Base-by-base conservation (phyloP, 495 filamentous ascomycete species). In the Daldinia grandis region DNA sequence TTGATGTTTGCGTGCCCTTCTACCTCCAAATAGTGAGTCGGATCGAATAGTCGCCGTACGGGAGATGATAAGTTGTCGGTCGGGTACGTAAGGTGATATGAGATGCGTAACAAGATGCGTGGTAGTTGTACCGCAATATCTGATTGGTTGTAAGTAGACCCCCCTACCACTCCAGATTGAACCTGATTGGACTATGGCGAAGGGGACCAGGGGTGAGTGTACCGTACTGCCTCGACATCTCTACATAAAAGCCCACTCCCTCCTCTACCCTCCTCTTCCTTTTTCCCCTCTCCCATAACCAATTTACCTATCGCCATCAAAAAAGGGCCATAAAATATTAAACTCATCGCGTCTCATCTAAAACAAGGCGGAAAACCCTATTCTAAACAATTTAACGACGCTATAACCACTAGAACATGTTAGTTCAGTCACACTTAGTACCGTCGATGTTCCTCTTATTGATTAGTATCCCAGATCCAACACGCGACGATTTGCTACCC, bases 251-350 rank as follows among this genome's bases (percentile, higher is more conserved):
- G 25, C 64, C 64, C 64, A 68, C 49, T 17, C 53, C 15, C 15
- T 65, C 55, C 64, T 61, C 60, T 72, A 68, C 56, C 64, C 64
- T 72, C 64, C 64, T 72, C 58, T 59, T 72, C 60, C 15, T 64
- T 21, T 59, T 53, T 62, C 44, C 51, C 58, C 64, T 28, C 40
- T 38, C 24, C 50, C 27, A 51, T 61, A 28, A 28, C n/a, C 54
- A 59, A 38, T 60, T 51, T 27, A 55, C n/a, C 31, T 50, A 1
- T 47, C 15, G 6, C 7, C 69, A 67, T 72, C 69, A 60, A 72
- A 67, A 64, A 40, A n/a, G 42, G 14, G 15, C 49, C 59, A 61
- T 10, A 57, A 15, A 31, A 3, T 10, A 25, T 33, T 9, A 60
- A 72, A 64, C 21, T 19, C 56, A 64, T 68, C 69, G 56, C 49